Base-by-base conservation (phyloP, 176 grass and related monocot species). In the Coix lacrymajobi region DNA sequence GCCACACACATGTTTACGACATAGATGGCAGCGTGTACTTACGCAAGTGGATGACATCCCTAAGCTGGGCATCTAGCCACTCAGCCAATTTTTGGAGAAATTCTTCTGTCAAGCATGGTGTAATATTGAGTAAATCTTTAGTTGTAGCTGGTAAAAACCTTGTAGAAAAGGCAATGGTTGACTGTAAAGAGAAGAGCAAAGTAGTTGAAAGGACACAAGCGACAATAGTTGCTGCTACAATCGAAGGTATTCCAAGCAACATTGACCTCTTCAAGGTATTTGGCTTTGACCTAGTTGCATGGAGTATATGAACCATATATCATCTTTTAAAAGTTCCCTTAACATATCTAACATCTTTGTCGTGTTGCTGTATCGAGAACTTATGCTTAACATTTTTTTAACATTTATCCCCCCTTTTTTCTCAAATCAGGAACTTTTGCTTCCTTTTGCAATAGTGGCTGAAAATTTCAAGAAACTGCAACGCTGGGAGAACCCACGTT, bases 261-360 rank as follows among this genome's bases (percentile, higher is more conserved):
- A 98, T 98, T 84, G 92, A 95, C 81, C 92, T 98, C 87, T 98
- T 98, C 93, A 98, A 98, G 96, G 88, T 98, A 88, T 39, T 62
- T 77, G 58, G 56, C 39, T 80, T 78, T 80, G 61, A 80, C 73
- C 51, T 34, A 58, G 49, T 75, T 73, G 67, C 62, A 75, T 72
- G 46, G 30, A 28, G 57, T 84, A 69, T 52, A 48, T 41, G 60
- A 75, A 60, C 6, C 33, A 62, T 26, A 17, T 45, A 77, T 77
- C n/a, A 69, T 22, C 15, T 73, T 57, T 64, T 16, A 73, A 51
- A 24, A 45, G 26, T 19, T 30, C 5, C 9, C 36, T 66, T 65
- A 79, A 66, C 49, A 64, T 38, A 38, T 62, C 24, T 83, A 62
- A 44, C 54, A 69, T 60, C 15, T 56, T 41, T 73, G 29, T 45